phyloP scores from a whole-genome alignment of 2,329 filamentous ascomycete species.

The Myriosclerotinia scirpicola region DNA sequence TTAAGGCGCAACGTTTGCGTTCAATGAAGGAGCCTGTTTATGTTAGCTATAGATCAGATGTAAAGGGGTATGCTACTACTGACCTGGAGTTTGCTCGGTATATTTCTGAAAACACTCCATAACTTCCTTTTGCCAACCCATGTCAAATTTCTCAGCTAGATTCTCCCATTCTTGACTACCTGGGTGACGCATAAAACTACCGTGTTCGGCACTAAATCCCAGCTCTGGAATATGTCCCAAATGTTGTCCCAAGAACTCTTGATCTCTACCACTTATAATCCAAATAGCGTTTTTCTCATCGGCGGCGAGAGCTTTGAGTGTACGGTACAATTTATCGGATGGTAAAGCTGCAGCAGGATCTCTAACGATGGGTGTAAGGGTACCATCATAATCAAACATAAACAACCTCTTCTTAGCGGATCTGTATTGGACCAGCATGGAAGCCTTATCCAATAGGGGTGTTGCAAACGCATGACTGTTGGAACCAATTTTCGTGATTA shows the following conservation, averaged over 20 bases:
- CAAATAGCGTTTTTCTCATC: constrained; percentile 88
- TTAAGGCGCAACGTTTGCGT: constrained; percentile 88
- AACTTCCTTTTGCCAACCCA: constrained; percentile 89
- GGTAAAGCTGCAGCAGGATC: constrained; percentile 89
- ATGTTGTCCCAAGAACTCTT: constrained; percentile 85
- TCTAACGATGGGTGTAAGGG: constrained; percentile 89
- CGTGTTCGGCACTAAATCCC: constrained; percentile 95
- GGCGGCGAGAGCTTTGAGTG: constrained; percentile 73
- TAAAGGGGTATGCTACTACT: constrained; percentile 33
- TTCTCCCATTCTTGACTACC: constrained; percentile 80
- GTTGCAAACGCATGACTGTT: constrained; percentile 75
- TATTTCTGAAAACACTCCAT: constrained; percentile 83
- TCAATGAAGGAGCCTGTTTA: constrained; percentile 81
- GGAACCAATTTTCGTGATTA: constrained; percentile 77
- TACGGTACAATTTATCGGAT: constrained; percentile 77
- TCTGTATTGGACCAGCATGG: constrained; percentile 72
- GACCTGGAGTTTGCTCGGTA: constrained; percentile 81
- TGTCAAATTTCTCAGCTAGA: constrained; percentile 79
- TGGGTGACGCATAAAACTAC: constrained; percentile 88
- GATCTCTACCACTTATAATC: constrained; percentile 96
- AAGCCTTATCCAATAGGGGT: constrained; percentile 74
- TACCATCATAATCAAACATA: constrained; percentile 99
- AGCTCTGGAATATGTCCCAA: constrained; percentile 87
- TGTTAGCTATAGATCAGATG: constrained; percentile 28
- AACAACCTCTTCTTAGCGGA: constrained; percentile 78